phyloP scores from a whole-genome alignment of 805 yeast genomes.

The Sugiyamaella mastotermitis region DNA sequence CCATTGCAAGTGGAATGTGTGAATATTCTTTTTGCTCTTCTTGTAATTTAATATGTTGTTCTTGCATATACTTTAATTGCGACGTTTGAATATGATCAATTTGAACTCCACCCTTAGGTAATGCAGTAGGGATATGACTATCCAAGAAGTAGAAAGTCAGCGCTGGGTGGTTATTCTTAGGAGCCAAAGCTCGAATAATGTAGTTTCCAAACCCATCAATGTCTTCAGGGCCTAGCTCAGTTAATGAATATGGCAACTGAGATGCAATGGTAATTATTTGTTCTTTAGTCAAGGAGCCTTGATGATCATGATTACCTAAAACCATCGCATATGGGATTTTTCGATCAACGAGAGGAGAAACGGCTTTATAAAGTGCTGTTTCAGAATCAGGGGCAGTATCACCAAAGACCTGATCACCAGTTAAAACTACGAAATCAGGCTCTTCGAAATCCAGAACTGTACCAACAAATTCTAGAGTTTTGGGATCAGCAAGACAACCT shows the following conservation, averaged over 20 bases:
- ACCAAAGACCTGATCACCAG: slow-evolving; percentile 93
- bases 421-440: slow-evolving; percentile 79
- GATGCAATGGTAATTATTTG: slow-evolving; percentile 54
- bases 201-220: slow-evolving; percentile 85
- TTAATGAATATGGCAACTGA: slow-evolving; percentile 61
- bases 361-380: slow-evolving; percentile 72
- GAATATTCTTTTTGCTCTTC: slow-evolving; percentile 32
- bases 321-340: slow-evolving; percentile 78
- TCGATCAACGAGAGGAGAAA: slow-evolving; percentile 59
- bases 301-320: slow-evolving; percentile 94
- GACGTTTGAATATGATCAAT: slow-evolving; percentile 79
- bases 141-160: slow-evolving; percentile 72
- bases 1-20: slow-evolving; percentile 60
- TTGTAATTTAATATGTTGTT: slow-evolving; percentile 28
- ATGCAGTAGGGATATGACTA: slow-evolving; percentile 56
- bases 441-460: slow-evolving; percentile 62
- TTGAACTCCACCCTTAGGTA: slow-evolving; percentile 46
- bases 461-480: slow-evolving; percentile 58
- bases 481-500: slow-evolving; percentile 71
- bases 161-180: slow-evolving; percentile 34
- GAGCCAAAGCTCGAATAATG: slow-evolving; percentile 44
- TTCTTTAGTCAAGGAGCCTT: slow-evolving; percentile 59
- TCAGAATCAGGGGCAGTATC: slow-evolving; percentile 72
- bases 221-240: slow-evolving; percentile 56
- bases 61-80: slow-evolving; percentile 55